Percentiles rank a stretch among this genome's conserved stretches.
Evolutionary conservation across 2,329 filamentous ascomycete genomes (phyloP).

Genomic region (Aspergillus sp.): DNA sequence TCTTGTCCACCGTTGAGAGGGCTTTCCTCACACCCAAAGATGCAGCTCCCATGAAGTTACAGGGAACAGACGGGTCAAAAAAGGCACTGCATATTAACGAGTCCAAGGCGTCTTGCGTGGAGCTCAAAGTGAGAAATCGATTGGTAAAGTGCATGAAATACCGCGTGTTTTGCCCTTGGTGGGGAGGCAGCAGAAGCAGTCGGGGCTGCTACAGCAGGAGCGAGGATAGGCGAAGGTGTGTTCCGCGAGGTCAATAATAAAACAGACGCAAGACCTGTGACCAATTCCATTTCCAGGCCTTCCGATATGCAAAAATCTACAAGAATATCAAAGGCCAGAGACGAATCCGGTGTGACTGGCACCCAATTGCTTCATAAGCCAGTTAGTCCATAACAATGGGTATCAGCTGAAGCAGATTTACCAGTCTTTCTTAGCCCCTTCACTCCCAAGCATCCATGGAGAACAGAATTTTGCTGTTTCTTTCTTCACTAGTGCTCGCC

Average conservation of each 20-base stretch:
- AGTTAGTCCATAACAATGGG: neutral
- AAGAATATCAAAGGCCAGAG: slow-evolving; percentile 8
- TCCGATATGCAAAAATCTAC: neutral
- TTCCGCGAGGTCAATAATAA: slow-evolving; percentile 2
- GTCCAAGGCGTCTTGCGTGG: slow-evolving; percentile 24
- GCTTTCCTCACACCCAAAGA: slow-evolving; percentile 21
- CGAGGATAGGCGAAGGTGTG: neutral
- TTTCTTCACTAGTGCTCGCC: neutral
- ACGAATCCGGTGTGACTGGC: neutral
- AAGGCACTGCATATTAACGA: slow-evolving; percentile 27
- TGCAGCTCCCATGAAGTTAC: slow-evolving; percentile 23
- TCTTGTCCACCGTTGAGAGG: neutral
- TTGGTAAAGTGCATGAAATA: neutral
- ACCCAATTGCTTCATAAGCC: neutral
- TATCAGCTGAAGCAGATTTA: neutral
- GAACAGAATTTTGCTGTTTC: neutral
- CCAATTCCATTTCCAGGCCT: slow-evolving; percentile 3
- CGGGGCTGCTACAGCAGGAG: neutral
- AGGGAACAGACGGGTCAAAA: slow-evolving; percentile 26
- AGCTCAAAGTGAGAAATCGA: slow-evolving; percentile 17
- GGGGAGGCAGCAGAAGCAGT: neutral
- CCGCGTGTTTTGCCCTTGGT: neutral
- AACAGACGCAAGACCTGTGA: slow-evolving; percentile 5
- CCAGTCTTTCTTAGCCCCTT: neutral
- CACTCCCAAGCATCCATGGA: slow-evolving; percentile 6